Evolutionary conservation across 2,329 filamentous ascomycete genomes (phyloP).

Genomic region (Penicillium crustosum): DNA sequence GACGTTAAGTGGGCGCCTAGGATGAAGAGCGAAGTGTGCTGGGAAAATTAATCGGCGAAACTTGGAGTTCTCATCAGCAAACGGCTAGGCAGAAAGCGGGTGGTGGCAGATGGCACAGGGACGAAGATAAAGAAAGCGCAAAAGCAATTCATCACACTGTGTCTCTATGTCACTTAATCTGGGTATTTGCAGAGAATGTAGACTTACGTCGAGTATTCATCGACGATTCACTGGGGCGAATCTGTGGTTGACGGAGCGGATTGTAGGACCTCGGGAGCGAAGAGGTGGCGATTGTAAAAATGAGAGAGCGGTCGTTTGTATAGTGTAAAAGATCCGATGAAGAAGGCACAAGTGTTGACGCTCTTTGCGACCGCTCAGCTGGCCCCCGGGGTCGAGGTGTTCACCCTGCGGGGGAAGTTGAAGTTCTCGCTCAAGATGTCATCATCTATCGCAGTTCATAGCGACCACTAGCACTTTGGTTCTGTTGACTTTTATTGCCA

Average conservation of each 20-base stretch:
- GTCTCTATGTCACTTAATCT: background rate
- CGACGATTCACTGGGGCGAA: background rate
- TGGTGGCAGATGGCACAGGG: background rate
- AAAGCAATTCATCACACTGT: background rate
- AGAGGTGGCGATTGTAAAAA: background rate
- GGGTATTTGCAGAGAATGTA: background rate
- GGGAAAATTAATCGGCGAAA: background rate
- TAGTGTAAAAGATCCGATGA: background rate
- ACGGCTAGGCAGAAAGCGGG: background rate
- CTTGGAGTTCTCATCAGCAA: constrained; percentile 1
- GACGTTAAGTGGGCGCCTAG: background rate
- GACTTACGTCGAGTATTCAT: background rate
- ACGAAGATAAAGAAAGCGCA: background rate
- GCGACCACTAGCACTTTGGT: background rate
- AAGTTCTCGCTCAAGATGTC: constrained; percentile 9
- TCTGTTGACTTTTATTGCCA: background rate
- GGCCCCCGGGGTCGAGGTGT: background rate
- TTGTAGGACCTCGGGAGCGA: background rate
- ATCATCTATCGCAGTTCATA: background rate
- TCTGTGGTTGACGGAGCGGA: background rate
- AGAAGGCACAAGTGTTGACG: background rate
- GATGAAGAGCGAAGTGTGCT: too few species aligned
- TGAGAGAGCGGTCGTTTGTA: background rate
- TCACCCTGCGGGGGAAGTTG: constrained; percentile 7
- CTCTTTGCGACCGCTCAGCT: background rate